Evolutionary conservation across 805 yeast genomes (phyloP).

Genomic region (Candida patagonica): DNA sequence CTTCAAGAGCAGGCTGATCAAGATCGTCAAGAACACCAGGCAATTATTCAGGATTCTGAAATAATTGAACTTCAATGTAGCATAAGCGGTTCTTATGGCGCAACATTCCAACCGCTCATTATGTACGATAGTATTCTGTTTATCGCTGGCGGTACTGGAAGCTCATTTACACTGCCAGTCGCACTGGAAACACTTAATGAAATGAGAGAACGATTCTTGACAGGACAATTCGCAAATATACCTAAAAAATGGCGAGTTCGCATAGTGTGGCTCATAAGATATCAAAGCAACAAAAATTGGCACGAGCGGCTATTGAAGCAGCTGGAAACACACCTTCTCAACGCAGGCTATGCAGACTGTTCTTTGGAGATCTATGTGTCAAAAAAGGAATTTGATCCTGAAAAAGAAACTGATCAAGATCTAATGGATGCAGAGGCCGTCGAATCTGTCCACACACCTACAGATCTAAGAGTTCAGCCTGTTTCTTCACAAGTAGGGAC

Average conservation of each 20-base stretch:
- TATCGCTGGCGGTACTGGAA: slow-evolving; percentile 39
- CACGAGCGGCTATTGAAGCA: no score
- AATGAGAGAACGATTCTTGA: slow-evolving; percentile 2
- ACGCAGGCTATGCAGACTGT: no score
- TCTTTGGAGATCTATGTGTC: no score
- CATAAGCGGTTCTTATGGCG: slow-evolving; percentile 39
- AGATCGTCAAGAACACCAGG: slow-evolving; percentile 13
- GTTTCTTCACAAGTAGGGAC: no score
- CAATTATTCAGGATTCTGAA: no score
- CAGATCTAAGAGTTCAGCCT: no score
- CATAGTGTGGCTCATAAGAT: slow-evolving; percentile 35
- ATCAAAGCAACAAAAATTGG: no score
- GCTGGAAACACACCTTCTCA: no score
- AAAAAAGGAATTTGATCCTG: no score
- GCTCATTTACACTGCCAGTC: slow-evolving; percentile 38
- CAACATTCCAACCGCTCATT: slow-evolving; percentile 33
- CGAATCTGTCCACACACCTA: no score
- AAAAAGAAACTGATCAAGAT: no score
- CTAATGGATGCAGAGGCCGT: no score
- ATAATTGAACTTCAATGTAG: slow-evolving; percentile 17
- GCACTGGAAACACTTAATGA: slow-evolving; percentile 33
- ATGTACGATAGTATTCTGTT: slow-evolving; percentile 34
- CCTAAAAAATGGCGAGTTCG: slow-evolving; percentile 25
- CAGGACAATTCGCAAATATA: slow-evolving; percentile 29
- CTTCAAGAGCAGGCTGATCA: slow-evolving; percentile 12